A percentile compares a stretch with the other conserved stretches of the same genome.
Evolutionary conservation across 306 rosid species (phyloP).

Genomic region (Quercus glauca): DNA sequence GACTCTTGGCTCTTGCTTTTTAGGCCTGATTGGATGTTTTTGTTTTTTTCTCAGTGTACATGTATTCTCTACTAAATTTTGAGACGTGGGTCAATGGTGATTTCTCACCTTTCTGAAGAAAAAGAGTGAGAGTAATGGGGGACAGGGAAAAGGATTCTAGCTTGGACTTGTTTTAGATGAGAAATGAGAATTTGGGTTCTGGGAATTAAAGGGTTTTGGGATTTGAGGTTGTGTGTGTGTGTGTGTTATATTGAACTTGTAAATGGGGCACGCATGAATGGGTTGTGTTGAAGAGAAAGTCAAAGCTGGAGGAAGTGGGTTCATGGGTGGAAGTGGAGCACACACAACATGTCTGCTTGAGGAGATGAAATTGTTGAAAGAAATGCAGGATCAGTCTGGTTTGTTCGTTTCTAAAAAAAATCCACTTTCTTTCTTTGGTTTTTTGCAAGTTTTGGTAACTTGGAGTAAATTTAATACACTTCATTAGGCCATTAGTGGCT

Average conservation of each 20-base stretch:
- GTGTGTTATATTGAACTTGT: slow-evolving; percentile 34
- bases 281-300: slow-evolving; percentile 66
- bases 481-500: not conserved
- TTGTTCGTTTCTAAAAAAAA: not conserved
- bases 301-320: slow-evolving; percentile 47
- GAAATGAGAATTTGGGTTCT: slow-evolving; percentile 16
- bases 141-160: not conserved
- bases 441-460: not conserved
- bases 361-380: slow-evolving; percentile 84
- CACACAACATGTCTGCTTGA: slow-evolving; percentile 50
- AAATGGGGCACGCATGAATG: slow-evolving; percentile 42
- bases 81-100: slow-evolving; percentile 16
- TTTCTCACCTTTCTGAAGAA: not conserved
- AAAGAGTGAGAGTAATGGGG: not conserved
- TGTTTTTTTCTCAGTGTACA: slow-evolving; percentile 19
- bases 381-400: slow-evolving; percentile 93
- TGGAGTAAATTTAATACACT: not conserved
- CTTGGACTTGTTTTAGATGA: slow-evolving; percentile 12
- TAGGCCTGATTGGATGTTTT: slow-evolving; percentile 35
- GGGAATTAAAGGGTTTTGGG: not conserved
- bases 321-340: slow-evolving; percentile 42
- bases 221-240: slow-evolving; percentile 12
- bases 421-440: not conserved
- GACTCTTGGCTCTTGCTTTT: slow-evolving; percentile 28
- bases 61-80: slow-evolving; percentile 6